Evolutionary conservation across 1,284 basidiomycete species (phyloP).

Genomic region (Mrakiaceae sp.): DNA sequence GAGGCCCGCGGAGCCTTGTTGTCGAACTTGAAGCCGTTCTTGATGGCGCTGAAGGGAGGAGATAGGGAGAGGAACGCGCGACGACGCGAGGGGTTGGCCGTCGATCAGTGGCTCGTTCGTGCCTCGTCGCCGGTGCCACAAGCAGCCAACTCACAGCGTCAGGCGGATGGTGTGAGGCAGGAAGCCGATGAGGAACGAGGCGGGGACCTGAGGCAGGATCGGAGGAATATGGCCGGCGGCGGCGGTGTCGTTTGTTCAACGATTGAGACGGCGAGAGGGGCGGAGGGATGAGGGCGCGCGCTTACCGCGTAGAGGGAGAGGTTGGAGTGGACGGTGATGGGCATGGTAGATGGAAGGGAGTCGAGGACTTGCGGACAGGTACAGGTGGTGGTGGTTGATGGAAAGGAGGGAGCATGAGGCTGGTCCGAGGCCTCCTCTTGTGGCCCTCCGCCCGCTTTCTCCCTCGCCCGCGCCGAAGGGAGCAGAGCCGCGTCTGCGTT

Average conservation of each 20-base stretch:
- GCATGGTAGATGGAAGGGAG: neutral
- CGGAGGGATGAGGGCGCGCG: conserved; percentile 12
- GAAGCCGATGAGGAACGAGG: neutral
- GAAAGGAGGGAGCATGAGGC: conserved; percentile 8
- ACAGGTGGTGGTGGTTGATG: too few species aligned
- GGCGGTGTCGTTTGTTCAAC: too few species aligned
- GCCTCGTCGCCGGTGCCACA: too few species aligned
- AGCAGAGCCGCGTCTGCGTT: neutral
- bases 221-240: too few species aligned
- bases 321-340: conserved; percentile 21
- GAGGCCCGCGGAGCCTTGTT: conserved; percentile 18
- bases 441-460: neutral
- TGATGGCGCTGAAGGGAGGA: neutral
- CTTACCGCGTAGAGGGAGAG: conserved; percentile 18
- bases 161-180: conserved; percentile 16
- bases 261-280: neutral
- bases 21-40: conserved; percentile 18
- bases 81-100: too few species aligned
- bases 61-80: neutral
- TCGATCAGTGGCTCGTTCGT: too few species aligned
- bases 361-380: neutral
- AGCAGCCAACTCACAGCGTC: neutral
- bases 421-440: conserved; percentile 12
- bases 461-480: neutral
- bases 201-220: too few species aligned